phyloP scores from a whole-genome alignment of 495 filamentous ascomycete species.

The Lophium mytilinum region DNA sequence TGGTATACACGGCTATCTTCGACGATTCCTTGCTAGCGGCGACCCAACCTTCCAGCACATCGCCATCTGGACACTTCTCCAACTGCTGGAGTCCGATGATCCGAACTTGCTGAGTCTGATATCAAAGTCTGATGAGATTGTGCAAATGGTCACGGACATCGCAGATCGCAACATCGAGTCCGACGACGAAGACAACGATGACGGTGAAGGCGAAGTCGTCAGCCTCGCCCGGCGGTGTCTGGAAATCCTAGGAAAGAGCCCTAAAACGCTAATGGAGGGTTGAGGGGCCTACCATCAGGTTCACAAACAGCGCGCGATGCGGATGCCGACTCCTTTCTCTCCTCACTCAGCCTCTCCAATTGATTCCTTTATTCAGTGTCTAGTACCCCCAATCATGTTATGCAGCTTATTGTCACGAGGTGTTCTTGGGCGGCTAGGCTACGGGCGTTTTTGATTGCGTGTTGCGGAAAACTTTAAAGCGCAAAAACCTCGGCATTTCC shows the following conservation, averaged over 20 bases:
- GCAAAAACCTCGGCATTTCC: slow-evolving; percentile 4
- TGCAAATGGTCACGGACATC: slow-evolving; percentile 83
- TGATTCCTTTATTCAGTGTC: slow-evolving; percentile 7
- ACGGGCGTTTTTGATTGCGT: slow-evolving; percentile 9
- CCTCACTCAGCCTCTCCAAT: slow-evolving; percentile 3
- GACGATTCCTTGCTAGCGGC: slow-evolving; percentile 83
- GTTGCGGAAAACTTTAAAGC: neutral
- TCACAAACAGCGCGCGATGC: no score
- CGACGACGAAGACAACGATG: slow-evolving; percentile 78
- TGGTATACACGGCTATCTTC: slow-evolving; percentile 91
- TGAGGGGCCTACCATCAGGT: slow-evolving; percentile 20
- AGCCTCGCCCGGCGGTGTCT: slow-evolving; percentile 82
- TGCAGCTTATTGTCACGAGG: slow-evolving; percentile 6
- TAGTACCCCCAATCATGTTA: slow-evolving; percentile 2
- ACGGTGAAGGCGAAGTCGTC: slow-evolving; percentile 85
- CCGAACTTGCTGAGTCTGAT: slow-evolving; percentile 75
- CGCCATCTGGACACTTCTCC: slow-evolving; percentile 94
- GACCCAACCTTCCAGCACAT: slow-evolving; percentile 99
- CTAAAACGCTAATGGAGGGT: slow-evolving; percentile 49
- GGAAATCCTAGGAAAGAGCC: slow-evolving; percentile 61
- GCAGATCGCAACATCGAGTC: slow-evolving; percentile 85
- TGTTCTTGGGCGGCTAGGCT: neutral
- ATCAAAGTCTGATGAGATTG: slow-evolving; percentile 75
- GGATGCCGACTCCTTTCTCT: neutral
- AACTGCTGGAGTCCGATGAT: slow-evolving; percentile 91